A percentile compares a stretch with the other conserved stretches of the same genome.
phyloP scores from a whole-genome alignment of 805 yeast genomes.

The Sugiyamaella qingdaonensis region DNA sequence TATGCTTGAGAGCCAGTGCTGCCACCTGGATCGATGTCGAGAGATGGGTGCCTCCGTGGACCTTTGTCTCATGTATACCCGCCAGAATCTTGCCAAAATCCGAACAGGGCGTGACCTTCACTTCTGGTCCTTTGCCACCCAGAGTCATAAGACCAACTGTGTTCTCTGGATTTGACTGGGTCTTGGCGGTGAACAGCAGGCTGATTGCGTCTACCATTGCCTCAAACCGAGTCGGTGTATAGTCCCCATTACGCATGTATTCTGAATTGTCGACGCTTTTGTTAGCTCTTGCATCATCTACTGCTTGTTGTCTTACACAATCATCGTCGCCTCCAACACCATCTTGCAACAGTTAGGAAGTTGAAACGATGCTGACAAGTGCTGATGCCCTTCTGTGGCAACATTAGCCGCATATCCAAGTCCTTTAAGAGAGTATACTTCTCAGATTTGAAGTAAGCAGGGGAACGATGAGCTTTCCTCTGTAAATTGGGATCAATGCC shows the following conservation, averaged over 20 bases:
- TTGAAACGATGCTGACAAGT: slow-evolving; percentile 3
- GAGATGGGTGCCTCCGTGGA: slow-evolving; percentile 65
- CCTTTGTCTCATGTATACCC: slow-evolving; percentile 73
- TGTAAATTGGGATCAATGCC: too few relatives aligned
- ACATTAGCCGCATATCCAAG: neutral
- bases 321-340: slow-evolving; percentile 96
- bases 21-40: slow-evolving; percentile 90
- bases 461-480: too few relatives aligned
- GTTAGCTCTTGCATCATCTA: neutral
- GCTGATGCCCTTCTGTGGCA: neutral
- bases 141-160: slow-evolving; percentile 87
- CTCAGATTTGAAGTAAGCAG: too few relatives aligned
- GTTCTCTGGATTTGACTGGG: slow-evolving; percentile 86
- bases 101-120: slow-evolving; percentile 80
- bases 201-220: slow-evolving; percentile 92
- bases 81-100: slow-evolving; percentile 82
- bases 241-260: slow-evolving; percentile 94
- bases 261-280: slow-evolving; percentile 85
- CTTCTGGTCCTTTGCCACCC: slow-evolving; percentile 77
- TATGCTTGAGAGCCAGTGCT: slow-evolving; percentile 85
- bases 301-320: slow-evolving; percentile 45
- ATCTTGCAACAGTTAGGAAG: slow-evolving; percentile 37
- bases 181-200: slow-evolving; percentile 77
- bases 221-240: slow-evolving; percentile 77
- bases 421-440: slow-evolving; percentile 3